These are phyloP conservation scores for Selaginella moellendorffii DNA, from an alignment of 75 land plant genomes.

Conservation along the genomic window DNA sequence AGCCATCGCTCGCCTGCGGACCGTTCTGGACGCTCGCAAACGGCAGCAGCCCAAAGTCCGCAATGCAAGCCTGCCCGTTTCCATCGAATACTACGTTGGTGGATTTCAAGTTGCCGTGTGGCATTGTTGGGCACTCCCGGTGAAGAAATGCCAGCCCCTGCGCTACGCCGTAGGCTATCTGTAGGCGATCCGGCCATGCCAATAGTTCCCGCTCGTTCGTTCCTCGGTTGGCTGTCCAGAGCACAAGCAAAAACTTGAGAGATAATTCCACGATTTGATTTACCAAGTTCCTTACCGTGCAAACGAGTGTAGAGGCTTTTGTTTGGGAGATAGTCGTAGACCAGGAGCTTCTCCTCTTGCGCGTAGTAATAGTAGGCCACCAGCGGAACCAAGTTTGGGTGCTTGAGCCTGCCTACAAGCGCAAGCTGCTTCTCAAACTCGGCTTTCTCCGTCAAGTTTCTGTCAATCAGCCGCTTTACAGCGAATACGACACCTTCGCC, in stretches of 20 bases:
- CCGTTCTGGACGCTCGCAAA: neutral
- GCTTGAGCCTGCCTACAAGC: constrained; percentile 43
- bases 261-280: too few relatives aligned
- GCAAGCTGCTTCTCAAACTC: constrained; percentile 51
- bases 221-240: neutral
- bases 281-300: constrained; percentile 56
- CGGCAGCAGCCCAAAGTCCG: neutral
- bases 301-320: constrained; percentile 69
- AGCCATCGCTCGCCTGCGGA: neutral
- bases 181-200: neutral
- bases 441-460: constrained; percentile 17
- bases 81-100: neutral
- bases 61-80: neutral
- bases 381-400: constrained; percentile 62
- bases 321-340: constrained; percentile 62
- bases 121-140: neutral
- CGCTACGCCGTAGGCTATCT: neutral
- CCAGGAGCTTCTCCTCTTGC: constrained; percentile 70
- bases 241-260: neutral
- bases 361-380: constrained; percentile 64
- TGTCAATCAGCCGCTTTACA: constrained; percentile 60
- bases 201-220: neutral
- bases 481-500: constrained; percentile 53
- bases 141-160: neutral
- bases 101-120: neutral